Evolutionary conservation across 2,329 filamentous ascomycete species (phyloP).

Genomic region (Talaromyces sp.): DNA sequence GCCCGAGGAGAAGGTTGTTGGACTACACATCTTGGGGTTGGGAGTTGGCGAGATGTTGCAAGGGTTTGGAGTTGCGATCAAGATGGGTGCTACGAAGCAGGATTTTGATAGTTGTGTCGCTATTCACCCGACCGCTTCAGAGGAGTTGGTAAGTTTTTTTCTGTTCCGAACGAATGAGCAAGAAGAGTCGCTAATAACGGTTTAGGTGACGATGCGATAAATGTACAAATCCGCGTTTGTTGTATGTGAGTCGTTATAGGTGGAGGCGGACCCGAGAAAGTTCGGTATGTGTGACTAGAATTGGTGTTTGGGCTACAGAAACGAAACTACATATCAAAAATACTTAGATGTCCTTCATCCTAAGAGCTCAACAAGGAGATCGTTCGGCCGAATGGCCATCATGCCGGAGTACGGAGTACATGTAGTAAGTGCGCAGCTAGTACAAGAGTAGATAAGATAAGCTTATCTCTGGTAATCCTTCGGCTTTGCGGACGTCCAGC

Average conservation of each 20-base stretch:
- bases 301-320: background rate
- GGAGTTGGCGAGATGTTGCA: conserved; percentile 65
- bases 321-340: background rate
- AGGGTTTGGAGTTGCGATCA: conserved; percentile 71
- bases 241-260: background rate
- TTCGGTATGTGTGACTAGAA: background rate
- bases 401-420: background rate
- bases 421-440: background rate
- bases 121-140: conserved; percentile 73
- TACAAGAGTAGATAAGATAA: background rate
- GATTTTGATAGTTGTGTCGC: conserved; percentile 73
- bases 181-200: background rate
- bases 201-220: conserved; percentile 19
- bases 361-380: background rate
- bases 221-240: background rate
- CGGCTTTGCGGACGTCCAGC: background rate
- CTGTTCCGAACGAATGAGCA: too few relatives aligned
- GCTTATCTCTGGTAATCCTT: conserved; percentile 1
- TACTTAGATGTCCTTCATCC: background rate
- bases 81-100: conserved; percentile 76
- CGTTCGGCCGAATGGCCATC: background rate
- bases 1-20: conserved; percentile 50
- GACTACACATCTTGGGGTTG: conserved; percentile 49
- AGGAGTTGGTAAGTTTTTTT: conserved; percentile 59
- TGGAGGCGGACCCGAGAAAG: background rate